Conservation (phyloP, 371 early-diverging fungal genomes). For the Actinomortierella ambigua region DNA sequence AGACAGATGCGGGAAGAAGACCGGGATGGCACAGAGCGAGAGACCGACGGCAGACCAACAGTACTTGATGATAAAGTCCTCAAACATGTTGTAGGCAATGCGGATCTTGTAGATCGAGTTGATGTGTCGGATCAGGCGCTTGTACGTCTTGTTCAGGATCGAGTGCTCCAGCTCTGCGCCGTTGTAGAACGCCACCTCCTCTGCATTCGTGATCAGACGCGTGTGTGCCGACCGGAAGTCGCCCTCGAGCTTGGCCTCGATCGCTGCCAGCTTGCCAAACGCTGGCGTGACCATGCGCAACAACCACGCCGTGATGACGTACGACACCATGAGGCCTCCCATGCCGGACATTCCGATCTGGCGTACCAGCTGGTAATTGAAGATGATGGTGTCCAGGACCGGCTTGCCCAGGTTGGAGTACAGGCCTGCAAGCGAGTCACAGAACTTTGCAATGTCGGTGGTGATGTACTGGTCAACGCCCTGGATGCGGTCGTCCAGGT, state of each 20-base stretch:
- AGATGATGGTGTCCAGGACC: slow-evolving; percentile 81
- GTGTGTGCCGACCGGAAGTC: slow-evolving; percentile 88
- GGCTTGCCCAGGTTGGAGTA: slow-evolving; percentile 91
- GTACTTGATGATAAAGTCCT: slow-evolving; percentile 89
- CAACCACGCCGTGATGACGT: slow-evolving; percentile 71
- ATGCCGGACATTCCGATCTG: slow-evolving; percentile 79
- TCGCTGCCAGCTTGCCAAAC: slow-evolving; percentile 85
- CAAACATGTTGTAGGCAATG: slow-evolving; percentile 88
- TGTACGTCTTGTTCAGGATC: slow-evolving; percentile 73
- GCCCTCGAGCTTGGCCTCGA: slow-evolving; percentile 87
- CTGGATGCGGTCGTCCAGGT: slow-evolving; percentile 84
- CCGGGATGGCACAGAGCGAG: slow-evolving; percentile 80
- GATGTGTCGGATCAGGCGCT: slow-evolving; percentile 75
- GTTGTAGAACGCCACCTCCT: slow-evolving; percentile 87
- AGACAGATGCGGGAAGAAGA: slow-evolving; percentile 72
- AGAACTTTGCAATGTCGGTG: slow-evolving; percentile 85
- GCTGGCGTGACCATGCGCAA: slow-evolving; percentile 81
- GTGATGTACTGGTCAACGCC: slow-evolving; percentile 90
- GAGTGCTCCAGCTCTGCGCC: slow-evolving; percentile 79
- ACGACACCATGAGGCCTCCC: slow-evolving; percentile 70
- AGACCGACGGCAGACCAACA: slow-evolving; percentile 76
- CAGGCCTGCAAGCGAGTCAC: slow-evolving; percentile 72
- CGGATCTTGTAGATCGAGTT: slow-evolving; percentile 79
- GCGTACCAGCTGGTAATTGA: slow-evolving; percentile 80
- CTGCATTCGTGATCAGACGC: slow-evolving; percentile 86